Conservation (phyloP, 148 eudicot genomes). For the Camellia sinensis region DNA sequence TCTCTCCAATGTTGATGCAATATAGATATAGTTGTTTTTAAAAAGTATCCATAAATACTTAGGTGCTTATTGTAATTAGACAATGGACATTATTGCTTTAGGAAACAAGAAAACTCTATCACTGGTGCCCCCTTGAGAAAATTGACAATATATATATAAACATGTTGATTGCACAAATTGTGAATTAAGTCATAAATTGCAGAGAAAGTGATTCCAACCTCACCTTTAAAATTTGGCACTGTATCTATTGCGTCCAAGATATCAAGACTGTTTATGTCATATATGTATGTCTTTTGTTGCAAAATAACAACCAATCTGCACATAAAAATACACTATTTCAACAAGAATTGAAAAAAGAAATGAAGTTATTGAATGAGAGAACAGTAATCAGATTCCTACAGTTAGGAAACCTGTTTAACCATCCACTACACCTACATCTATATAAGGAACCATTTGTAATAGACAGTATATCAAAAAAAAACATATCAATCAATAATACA, state of each 20-base stretch:
- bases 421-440: too few relatives aligned
- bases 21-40: background rate
- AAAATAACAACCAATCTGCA: conserved; percentile 85
- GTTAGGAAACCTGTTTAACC: background rate
- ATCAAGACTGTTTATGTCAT: conserved; percentile 62
- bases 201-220: conserved; percentile 14
- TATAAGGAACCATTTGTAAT: too few relatives aligned
- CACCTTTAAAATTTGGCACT: conserved; percentile 83
- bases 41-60: too few relatives aligned
- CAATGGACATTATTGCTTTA: background rate
- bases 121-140: background rate
- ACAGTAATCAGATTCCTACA: background rate
- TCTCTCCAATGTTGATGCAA: too few relatives aligned
- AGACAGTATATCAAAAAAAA: too few relatives aligned
- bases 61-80: too few relatives aligned
- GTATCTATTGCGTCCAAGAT: conserved; percentile 79
- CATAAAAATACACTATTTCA: background rate
- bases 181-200: background rate
- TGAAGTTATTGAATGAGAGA: background rate
- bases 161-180: background rate
- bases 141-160: too few relatives aligned
- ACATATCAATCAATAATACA: too few relatives aligned
- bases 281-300: conserved; percentile 72
- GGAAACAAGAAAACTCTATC: background rate
- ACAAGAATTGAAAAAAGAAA: background rate